A percentile compares a stretch with the other conserved stretches of the same genome.
phyloP scores from a whole-genome alignment of 768 basidiomycete genomes.

The Candolleomyces aberdarensis region DNA sequence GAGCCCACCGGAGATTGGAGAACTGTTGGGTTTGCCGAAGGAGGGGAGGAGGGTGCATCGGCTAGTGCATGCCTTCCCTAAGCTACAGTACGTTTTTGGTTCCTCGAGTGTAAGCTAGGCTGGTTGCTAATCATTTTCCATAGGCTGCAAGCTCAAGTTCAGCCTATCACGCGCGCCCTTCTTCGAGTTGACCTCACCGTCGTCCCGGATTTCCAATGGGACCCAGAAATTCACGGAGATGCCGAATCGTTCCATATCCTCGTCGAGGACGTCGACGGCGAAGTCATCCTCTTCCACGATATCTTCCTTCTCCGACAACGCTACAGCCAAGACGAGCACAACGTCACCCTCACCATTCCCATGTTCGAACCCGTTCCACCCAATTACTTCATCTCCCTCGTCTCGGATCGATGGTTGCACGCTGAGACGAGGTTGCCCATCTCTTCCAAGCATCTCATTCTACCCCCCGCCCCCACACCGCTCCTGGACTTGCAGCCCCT shows the following conservation, averaged over 20 bases:
- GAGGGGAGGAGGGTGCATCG: slow-evolving; percentile 90
- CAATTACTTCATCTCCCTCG: slow-evolving; percentile 94
- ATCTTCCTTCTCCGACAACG: slow-evolving; percentile 88
- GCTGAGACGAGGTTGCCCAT: slow-evolving; percentile 93
- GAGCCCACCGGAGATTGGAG: slow-evolving; percentile 87
- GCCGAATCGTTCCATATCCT: slow-evolving; percentile 91
- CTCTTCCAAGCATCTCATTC: slow-evolving; percentile 96
- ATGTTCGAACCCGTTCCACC: slow-evolving; percentile 98
- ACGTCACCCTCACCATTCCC: slow-evolving; percentile 89
- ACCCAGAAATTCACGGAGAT: slow-evolving; percentile 85
- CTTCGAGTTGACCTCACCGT: slow-evolving; percentile 92
- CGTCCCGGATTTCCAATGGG: slow-evolving; percentile 98
- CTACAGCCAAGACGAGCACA: slow-evolving; percentile 93
- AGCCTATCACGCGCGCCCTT: slow-evolving; percentile 92
- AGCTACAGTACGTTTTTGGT: slow-evolving; percentile 63
- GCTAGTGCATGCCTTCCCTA: slow-evolving; percentile 95
- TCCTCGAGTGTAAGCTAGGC: not conserved
- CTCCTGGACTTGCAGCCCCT: slow-evolving; percentile 91
- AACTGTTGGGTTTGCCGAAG: slow-evolving; percentile 90
- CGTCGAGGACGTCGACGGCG: slow-evolving; percentile 97
- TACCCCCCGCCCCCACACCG: slow-evolving; percentile 90
- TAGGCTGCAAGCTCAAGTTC: slow-evolving; percentile 91
- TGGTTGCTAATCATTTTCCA: not conserved
- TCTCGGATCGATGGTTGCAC: slow-evolving; percentile 95
- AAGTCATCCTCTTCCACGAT: slow-evolving; percentile 94